Evolutionary conservation across 768 basidiomycete genomes (phyloP).

Genomic region (Mycena leptocephala): DNA sequence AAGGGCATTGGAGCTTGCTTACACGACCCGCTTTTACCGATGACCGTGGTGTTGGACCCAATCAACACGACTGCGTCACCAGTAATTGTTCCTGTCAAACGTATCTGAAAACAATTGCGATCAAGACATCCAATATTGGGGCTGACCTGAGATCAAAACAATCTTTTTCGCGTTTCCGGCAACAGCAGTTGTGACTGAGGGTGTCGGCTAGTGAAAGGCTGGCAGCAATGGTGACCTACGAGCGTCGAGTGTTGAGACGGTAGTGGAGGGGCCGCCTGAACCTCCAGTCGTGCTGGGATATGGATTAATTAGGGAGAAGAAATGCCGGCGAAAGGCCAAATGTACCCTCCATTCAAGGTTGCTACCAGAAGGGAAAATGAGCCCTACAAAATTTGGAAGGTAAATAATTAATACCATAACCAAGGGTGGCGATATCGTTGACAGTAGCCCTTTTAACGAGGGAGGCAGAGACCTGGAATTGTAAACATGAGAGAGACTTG

Average conservation of each 20-base stretch:
- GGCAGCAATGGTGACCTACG: conserved; percentile 14
- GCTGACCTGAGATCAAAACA: conserved; percentile 59
- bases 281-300: conserved; percentile 60
- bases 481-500: not conserved
- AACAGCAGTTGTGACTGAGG: conserved; percentile 55
- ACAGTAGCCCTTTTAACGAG: conserved; percentile 55
- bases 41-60: conserved; percentile 63
- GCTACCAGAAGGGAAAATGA: not conserved
- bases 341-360: conserved; percentile 41
- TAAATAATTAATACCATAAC: conserved; percentile 42
- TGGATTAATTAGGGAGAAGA: not conserved
- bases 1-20: conserved; percentile 22
- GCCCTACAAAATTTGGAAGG: not conserved
- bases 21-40: conserved; percentile 59
- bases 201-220: not conserved
- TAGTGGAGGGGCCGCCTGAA: conserved; percentile 59
- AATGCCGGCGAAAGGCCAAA: not conserved
- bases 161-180: conserved; percentile 58
- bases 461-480: not conserved
- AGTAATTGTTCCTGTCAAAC: conserved; percentile 49
- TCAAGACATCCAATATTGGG: not conserved
- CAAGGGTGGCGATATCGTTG: conserved; percentile 25
- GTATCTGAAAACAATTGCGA: not conserved
- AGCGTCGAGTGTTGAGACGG: conserved; percentile 58
- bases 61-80: conserved; percentile 59